Evolutionary conservation across 352 stramenopile species (phyloP), one percentile per base, ranked within the genome.

Genomic region (Globisporangium nagaii): DNA sequence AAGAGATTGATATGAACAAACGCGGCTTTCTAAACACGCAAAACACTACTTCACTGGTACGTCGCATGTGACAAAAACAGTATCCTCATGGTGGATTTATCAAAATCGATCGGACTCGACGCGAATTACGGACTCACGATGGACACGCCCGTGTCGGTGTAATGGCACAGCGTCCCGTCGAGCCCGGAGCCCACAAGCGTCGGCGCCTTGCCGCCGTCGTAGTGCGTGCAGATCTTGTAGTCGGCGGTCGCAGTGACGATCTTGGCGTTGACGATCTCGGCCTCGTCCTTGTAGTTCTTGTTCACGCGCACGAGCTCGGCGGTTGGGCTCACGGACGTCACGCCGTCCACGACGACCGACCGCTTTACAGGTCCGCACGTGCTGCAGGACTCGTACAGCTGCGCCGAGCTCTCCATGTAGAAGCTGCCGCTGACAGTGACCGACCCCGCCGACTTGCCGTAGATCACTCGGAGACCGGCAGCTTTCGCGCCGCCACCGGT

Each of bases 211-310:
- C 71, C 68, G 44, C 65, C 65, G n/a, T 73, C 58, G 22, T 62
- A 63, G 20, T 64, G 54, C 9, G 55, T 52, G 35, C 65, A 73
- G 11, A 70, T 40, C 8, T 64, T 47, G 52, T 70, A 70, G 12
- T 37, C 34, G 19, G 28, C 53, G 3, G 36, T 63, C 20, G 61
- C 28, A 2, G 70, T 73, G 5, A 60, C 53, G 37, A 84, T 70
- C 35, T 61, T 77, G 13, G 69, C 61, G 45, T 70, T 81, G 15
- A 65, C 68, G 35, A 86, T 74, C 0, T 60, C 71, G 17, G 72
- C 78, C 47, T 70, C 55, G 56, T 88, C 78, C 34, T 85, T 80
- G 68, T 88, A 88, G 60, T 88, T 88, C 28, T 71, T 60, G 47
- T 88, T 88, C 58, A 88, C 66, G 25, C 75, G 71, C 45, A 88